Evolutionary conservation across 2,329 filamentous ascomycete genomes (phyloP).

Genomic region (Aspergillus sp.): DNA sequence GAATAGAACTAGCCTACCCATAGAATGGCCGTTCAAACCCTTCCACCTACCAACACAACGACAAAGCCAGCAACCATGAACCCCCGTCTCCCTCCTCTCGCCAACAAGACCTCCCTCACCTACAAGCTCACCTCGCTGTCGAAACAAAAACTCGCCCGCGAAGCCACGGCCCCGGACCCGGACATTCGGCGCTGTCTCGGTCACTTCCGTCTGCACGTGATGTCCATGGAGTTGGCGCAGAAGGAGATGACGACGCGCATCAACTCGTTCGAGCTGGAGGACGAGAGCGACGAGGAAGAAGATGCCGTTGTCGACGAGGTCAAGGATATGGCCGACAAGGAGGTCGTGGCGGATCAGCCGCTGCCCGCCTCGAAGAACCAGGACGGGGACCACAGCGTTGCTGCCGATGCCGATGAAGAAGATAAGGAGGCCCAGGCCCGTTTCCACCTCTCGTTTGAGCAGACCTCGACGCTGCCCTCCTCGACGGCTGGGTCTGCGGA

Average conservation of each 20-base stretch:
- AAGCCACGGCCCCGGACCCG: conserved; percentile 36
- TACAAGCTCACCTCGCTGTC: conserved; percentile 38
- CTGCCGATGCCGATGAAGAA: conserved; percentile 12
- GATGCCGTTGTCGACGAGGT: conserved; percentile 14
- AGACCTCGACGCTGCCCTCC: background rate
- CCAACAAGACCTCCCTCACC: conserved; percentile 34
- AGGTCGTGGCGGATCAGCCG: conserved; percentile 10
- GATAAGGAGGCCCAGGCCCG: conserved; percentile 15
- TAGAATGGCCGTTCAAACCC: conserved; percentile 25
- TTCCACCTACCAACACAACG: conserved; percentile 23
- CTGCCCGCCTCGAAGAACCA: conserved; percentile 11
- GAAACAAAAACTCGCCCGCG: conserved; percentile 35
- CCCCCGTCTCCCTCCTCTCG: conserved; percentile 37
- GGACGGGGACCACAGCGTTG: conserved; percentile 3
- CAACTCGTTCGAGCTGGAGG: conserved; percentile 37
- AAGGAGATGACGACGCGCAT: conserved; percentile 37
- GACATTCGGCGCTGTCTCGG: conserved; percentile 36
- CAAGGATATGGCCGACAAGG: conserved; percentile 9
- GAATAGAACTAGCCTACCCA: background rate
- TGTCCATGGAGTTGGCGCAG: conserved; percentile 34
- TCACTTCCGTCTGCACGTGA: conserved; percentile 35
- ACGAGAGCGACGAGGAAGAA: conserved; percentile 30
- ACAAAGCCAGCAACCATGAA: conserved; percentile 27
- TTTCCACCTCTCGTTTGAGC: conserved; percentile 17
- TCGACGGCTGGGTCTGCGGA: background rate